Percentiles rank a stretch among this genome's conserved stretches.
phyloP scores from a whole-genome alignment of 306 rosid species.

The Biancaea sappan region DNA sequence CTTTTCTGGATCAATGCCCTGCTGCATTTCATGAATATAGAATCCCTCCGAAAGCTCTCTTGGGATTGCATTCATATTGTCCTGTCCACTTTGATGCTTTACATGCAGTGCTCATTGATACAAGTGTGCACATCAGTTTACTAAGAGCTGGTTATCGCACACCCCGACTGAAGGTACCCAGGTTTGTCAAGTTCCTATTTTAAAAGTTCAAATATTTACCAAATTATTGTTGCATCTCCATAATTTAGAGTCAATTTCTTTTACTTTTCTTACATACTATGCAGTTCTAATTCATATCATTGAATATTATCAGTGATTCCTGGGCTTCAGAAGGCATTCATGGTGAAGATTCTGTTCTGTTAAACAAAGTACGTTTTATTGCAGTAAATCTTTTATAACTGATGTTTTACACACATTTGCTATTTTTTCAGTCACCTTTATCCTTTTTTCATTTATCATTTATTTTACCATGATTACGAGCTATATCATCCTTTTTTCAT shows the following conservation, averaged over 20 bases:
- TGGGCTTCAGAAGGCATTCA: slow-evolving; percentile 47
- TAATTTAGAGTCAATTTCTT: slow-evolving; percentile 4
- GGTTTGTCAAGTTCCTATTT: slow-evolving; percentile 65
- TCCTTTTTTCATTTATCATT: background rate
- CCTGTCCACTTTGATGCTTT: slow-evolving; percentile 90
- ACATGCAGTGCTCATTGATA: slow-evolving; percentile 85
- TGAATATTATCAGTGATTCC: slow-evolving; percentile 58
- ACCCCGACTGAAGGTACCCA: slow-evolving; percentile 61
- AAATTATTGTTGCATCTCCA: slow-evolving; percentile 17
- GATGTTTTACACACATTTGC: background rate
- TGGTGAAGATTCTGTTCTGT: slow-evolving; percentile 50
- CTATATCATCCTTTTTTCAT: background rate
- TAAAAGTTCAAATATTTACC: slow-evolving; percentile 23
- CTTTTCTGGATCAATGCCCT: slow-evolving; percentile 59
- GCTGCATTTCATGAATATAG: slow-evolving; percentile 84
- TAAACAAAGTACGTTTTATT: slow-evolving; percentile 58
- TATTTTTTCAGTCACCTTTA: background rate
- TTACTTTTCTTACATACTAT: slow-evolving; percentile 20
- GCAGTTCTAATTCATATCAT: slow-evolving; percentile 34
- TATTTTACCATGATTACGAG: background rate
- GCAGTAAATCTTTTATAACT: slow-evolving; percentile 1
- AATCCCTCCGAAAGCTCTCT: slow-evolving; percentile 88
- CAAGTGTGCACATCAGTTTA: slow-evolving; percentile 78
- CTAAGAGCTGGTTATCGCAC: slow-evolving; percentile 58
- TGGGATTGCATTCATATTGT: slow-evolving; percentile 90